These are phyloP conservation scores for Dacryopinax spathularia DNA, from an alignment of 768 basidiomycete genomes.

Conservation along the genomic window DNA sequence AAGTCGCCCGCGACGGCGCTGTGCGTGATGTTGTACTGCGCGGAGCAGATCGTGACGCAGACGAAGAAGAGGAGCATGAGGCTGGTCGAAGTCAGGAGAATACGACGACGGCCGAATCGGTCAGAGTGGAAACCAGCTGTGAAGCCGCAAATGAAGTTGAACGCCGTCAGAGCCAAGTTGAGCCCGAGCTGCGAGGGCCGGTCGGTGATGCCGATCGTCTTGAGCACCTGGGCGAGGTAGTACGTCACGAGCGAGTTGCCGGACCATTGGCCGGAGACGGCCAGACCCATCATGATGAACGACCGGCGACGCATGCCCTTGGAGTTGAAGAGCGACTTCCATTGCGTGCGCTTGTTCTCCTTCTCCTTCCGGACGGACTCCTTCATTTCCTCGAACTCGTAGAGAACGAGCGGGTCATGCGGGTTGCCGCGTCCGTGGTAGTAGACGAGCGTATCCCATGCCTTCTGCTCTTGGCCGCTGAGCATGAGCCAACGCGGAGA, in stretches of 20 bases:
- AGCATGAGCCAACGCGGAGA: slow-evolving; percentile 25
- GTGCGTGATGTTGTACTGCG: neutral
- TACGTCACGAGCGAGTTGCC: slow-evolving; percentile 24
- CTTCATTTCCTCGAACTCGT: slow-evolving; percentile 27
- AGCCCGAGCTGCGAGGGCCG: slow-evolving; percentile 27
- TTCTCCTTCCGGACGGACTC: slow-evolving; percentile 22
- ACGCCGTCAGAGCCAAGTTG: slow-evolving; percentile 23
- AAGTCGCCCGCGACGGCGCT: neutral
- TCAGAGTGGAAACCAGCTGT: slow-evolving; percentile 3
- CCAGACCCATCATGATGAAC: slow-evolving; percentile 7
- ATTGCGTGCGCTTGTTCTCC: slow-evolving; percentile 22
- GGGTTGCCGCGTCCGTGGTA: slow-evolving; percentile 26
- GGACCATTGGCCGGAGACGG: slow-evolving; percentile 9
- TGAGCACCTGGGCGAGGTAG: slow-evolving; percentile 23
- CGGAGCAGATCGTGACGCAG: slow-evolving; percentile 1
- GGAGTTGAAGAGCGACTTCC: slow-evolving; percentile 20
- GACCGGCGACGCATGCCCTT: slow-evolving; percentile 21
- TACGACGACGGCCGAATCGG: neutral
- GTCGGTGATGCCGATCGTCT: slow-evolving; percentile 24
- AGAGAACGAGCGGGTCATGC: slow-evolving; percentile 25
- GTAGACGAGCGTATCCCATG: slow-evolving; percentile 21
- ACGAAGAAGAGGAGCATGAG: neutral
- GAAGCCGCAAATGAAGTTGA: slow-evolving; percentile 15
- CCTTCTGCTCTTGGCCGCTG: slow-evolving; percentile 22
- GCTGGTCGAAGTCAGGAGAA: neutral